Conservation (phyloP, 805 yeast genomes). For the Metschnikowia peoriensis region DNA sequence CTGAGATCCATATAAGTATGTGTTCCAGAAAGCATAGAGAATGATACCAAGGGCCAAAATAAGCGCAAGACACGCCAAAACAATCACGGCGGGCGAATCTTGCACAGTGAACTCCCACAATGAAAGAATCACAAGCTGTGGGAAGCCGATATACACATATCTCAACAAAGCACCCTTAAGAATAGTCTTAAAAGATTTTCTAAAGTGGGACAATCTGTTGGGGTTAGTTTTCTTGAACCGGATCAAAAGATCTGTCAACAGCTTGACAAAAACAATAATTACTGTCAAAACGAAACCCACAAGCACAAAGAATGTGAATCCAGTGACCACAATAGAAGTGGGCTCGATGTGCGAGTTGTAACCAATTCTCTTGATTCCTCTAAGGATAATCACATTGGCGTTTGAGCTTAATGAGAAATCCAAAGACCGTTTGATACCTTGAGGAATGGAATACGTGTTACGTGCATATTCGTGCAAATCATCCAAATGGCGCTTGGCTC, state of each 20-base stretch:
- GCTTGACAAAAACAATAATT: slow-evolving; percentile 54
- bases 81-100: slow-evolving; percentile 88
- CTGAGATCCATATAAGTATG: slow-evolving; percentile 56
- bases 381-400: slow-evolving; percentile 56
- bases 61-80: slow-evolving; percentile 71
- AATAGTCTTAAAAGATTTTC: slow-evolving; percentile 55
- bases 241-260: slow-evolving; percentile 46
- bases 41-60: slow-evolving; percentile 58
- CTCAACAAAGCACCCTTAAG: slow-evolving; percentile 79
- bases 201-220: slow-evolving; percentile 46
- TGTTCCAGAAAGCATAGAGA: slow-evolving; percentile 65
- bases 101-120: slow-evolving; percentile 81
- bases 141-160: slow-evolving; percentile 80
- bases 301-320: slow-evolving; percentile 80
- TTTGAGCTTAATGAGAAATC: slow-evolving; percentile 50
- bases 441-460: slow-evolving; percentile 9
- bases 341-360: slow-evolving; percentile 74
- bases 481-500: slow-evolving; percentile 43
- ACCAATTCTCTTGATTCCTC: slow-evolving; percentile 88
- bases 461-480: slow-evolving; percentile 23
- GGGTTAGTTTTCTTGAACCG: slow-evolving; percentile 51
- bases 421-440: slow-evolving; percentile 26
- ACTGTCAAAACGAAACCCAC: slow-evolving; percentile 72
- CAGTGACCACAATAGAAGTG: slow-evolving; percentile 80
- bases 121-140: slow-evolving; percentile 74